Evolutionary conservation across 306 rosid genomes (phyloP).

Genomic region (Castanea sativa): DNA sequence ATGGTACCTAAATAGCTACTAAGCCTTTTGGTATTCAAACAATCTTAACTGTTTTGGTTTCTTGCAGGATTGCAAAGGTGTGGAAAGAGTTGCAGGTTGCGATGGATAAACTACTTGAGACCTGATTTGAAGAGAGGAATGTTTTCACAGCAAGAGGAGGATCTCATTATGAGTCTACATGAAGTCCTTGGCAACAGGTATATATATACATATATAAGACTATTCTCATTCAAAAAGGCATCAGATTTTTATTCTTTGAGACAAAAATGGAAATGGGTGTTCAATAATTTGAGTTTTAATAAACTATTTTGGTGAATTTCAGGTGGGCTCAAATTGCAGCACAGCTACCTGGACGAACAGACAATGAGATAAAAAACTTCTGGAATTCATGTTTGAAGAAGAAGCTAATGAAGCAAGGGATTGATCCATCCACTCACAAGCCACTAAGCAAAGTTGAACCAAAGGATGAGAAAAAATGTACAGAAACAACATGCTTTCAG

Average conservation of each 20-base stretch:
- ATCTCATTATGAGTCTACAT: constrained; percentile 77
- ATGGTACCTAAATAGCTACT: not conserved
- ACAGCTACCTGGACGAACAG: constrained; percentile 95
- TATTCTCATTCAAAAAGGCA: not conserved
- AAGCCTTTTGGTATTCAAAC: not conserved
- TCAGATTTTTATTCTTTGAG: not conserved
- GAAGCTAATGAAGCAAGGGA: constrained; percentile 92
- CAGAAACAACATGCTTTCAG: constrained; percentile 34
- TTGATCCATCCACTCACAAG: constrained; percentile 89
- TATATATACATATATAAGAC: not conserved
- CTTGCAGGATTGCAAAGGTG: constrained; percentile 78
- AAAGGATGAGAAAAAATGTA: constrained; percentile 38
- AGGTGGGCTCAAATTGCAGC: constrained; percentile 99
- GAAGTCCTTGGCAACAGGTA: constrained; percentile 87
- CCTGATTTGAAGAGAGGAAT: constrained; percentile 92
- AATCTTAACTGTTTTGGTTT: constrained; percentile 5
- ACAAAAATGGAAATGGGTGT: constrained; percentile 6
- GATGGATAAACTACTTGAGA: constrained; percentile 93
- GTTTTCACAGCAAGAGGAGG: constrained; percentile 88
- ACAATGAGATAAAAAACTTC: constrained; percentile 89
- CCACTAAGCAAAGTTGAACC: constrained; percentile 41
- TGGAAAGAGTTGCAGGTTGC: constrained; percentile 88
- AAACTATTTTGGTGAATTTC: not conserved
- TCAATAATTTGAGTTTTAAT: constrained; percentile 2
- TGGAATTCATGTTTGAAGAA: constrained; percentile 96